These are phyloP conservation scores for Candida loeiensis DNA, from an alignment of 805 yeast species.

Conservation along the genomic window DNA sequence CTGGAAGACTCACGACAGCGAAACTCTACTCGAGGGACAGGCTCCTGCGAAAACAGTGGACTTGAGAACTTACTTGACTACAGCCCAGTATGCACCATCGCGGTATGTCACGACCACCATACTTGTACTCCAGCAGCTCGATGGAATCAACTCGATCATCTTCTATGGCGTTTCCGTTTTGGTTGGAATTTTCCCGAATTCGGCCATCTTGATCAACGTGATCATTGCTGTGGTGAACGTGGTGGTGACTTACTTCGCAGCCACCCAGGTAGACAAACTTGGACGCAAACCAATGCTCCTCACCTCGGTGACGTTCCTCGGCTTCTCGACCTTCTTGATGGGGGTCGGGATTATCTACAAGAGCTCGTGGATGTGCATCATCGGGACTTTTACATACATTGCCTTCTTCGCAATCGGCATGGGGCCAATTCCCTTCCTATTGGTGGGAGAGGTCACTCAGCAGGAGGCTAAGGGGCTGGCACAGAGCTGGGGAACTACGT, in stretches of 20 bases:
- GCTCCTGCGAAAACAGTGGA: constrained; percentile 20
- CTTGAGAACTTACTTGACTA: constrained; percentile 45
- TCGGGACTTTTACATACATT: constrained; percentile 70
- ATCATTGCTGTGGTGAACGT: constrained; percentile 73
- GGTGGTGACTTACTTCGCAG: constrained; percentile 67
- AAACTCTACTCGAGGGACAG: constrained; percentile 6
- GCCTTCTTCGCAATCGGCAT: constrained; percentile 85
- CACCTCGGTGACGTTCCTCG: constrained; percentile 68
- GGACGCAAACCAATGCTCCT: constrained; percentile 75
- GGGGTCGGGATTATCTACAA: constrained; percentile 59
- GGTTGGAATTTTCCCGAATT: constrained; percentile 64
- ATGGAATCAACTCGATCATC: constrained; percentile 89
- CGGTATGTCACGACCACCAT: constrained; percentile 65
- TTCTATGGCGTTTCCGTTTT: constrained; percentile 90
- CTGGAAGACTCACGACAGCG: constrained; percentile 22
- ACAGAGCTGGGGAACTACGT: constrained; percentile 87
- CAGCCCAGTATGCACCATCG: constrained; percentile 53
- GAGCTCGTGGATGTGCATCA: constrained; percentile 49
- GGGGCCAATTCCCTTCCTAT: constrained; percentile 92
- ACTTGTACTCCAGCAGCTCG: constrained; percentile 82
- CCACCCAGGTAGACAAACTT: constrained; percentile 66
- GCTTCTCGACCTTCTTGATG: constrained; percentile 57
- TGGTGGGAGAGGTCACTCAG: constrained; percentile 87
- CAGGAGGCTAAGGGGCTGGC: constrained; percentile 76
- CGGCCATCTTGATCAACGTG: constrained; percentile 71